phyloP scores from a whole-genome alignment of 805 yeast species.

The Teunomyces pallodes region DNA sequence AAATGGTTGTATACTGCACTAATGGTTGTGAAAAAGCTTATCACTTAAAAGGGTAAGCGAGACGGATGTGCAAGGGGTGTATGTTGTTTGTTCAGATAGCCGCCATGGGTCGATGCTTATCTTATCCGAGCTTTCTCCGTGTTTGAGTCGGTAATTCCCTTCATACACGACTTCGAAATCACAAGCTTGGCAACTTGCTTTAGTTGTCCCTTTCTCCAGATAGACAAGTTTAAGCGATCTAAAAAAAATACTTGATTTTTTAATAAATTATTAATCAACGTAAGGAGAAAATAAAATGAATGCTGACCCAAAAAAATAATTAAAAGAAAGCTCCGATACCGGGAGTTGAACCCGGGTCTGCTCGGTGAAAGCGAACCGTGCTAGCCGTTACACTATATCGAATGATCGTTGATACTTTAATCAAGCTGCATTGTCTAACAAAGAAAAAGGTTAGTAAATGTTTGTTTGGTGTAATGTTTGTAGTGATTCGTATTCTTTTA shows the following conservation, averaged over 20 bases:
- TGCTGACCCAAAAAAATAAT: no score
- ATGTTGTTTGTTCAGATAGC: background rate
- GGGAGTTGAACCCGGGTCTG: conserved; percentile 85
- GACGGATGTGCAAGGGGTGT: no score
- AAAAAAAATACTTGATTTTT: background rate
- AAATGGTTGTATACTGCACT: background rate
- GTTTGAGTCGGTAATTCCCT: background rate
- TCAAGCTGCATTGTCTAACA: background rate
- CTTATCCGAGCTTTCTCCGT: background rate
- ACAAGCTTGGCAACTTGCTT: background rate
- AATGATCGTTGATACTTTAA: conserved; percentile 20
- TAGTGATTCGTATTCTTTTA: no score
- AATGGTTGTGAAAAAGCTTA: background rate
- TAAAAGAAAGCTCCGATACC: conserved; percentile 56
- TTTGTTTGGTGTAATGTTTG: no score
- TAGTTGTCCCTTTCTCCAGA: background rate
- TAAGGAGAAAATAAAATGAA: background rate
- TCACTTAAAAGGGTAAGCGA: background rate
- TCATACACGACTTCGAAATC: background rate
- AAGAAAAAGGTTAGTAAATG: background rate
- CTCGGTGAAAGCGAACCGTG: conserved; percentile 85
- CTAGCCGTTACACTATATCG: conserved; percentile 81
- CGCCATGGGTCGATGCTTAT: background rate
- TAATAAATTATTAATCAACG: background rate
- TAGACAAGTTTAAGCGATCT: background rate